These are phyloP conservation scores for Vitellaria paradoxa DNA, from an alignment of 179 eudicot species.

Conservation along the genomic window DNA sequence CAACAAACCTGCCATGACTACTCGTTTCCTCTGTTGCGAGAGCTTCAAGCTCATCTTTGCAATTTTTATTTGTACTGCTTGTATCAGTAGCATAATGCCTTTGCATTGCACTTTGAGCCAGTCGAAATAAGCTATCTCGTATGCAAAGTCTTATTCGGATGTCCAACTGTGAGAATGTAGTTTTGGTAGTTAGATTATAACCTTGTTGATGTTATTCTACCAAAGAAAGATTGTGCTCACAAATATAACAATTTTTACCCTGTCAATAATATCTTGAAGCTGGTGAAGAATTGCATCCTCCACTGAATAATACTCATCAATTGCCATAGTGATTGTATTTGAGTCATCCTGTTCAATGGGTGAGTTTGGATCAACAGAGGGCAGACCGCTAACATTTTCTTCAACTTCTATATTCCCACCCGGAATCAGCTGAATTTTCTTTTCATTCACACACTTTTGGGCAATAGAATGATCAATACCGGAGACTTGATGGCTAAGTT, in stretches of 20 bases:
- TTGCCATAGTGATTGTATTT: constrained; percentile 25
- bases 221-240: neutral
- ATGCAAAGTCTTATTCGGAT: constrained; percentile 54
- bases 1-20: constrained; percentile 55
- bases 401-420: constrained; percentile 38
- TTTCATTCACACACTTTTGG: constrained; percentile 23
- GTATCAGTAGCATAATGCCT: constrained; percentile 53
- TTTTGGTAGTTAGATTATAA: constrained; percentile 10
- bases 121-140: constrained; percentile 75
- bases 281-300: constrained; percentile 56
- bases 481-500: constrained; percentile 38
- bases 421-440: constrained; percentile 26
- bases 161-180: constrained; percentile 57
- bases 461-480: constrained; percentile 22
- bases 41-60: constrained; percentile 24
- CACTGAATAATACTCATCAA: constrained; percentile 41
- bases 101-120: constrained; percentile 69
- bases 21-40: constrained; percentile 33
- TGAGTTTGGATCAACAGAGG: constrained; percentile 42
- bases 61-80: constrained; percentile 38
- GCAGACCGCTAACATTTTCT: constrained; percentile 23
- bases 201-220: neutral
- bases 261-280: constrained; percentile 58
- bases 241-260: constrained; percentile 33
- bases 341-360: constrained; percentile 42